Conservation (phyloP, 2,329 filamentous ascomycete species). For the Pleoardoris graminearum region DNA sequence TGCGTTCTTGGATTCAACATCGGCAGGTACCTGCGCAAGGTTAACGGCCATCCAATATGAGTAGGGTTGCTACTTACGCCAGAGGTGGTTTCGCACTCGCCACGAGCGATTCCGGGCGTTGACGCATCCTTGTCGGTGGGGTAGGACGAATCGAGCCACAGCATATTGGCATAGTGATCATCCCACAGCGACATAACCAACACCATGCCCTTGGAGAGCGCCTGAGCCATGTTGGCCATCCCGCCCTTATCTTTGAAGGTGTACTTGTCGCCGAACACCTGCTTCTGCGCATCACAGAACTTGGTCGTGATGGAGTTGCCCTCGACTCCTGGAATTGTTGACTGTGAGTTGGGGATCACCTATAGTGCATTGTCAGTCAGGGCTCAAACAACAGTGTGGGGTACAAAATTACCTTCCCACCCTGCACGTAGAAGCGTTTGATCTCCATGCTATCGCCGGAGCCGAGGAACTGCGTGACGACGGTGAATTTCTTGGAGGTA, state of each 20-base stretch:
- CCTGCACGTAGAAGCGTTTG: slow-evolving; percentile 44
- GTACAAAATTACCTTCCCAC: neutral
- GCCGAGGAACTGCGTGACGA: slow-evolving; percentile 53
- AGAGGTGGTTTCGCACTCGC: slow-evolving; percentile 10
- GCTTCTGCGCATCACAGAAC: slow-evolving; percentile 36
- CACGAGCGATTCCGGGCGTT: slow-evolving; percentile 29
- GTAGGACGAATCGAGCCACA: slow-evolving; percentile 71
- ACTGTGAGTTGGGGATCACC: slow-evolving; percentile 46
- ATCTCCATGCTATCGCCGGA: slow-evolving; percentile 50
- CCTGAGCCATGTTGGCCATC: slow-evolving; percentile 58
- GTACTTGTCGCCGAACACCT: slow-evolving; percentile 40
- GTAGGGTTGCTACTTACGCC: slow-evolving; percentile 7
- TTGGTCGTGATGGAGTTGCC: slow-evolving; percentile 30
- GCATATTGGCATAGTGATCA: slow-evolving; percentile 69
- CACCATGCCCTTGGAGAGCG: slow-evolving; percentile 62
- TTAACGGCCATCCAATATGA: neutral
- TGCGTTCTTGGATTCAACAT: slow-evolving; percentile 18
- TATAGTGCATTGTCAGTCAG: neutral
- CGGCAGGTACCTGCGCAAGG: slow-evolving; percentile 11
- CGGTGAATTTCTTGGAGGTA: slow-evolving; percentile 45
- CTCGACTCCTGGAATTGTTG: slow-evolving; percentile 42
- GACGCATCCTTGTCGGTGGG: slow-evolving; percentile 49
- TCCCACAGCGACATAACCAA: slow-evolving; percentile 66
- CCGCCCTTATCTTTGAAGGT: slow-evolving; percentile 62
- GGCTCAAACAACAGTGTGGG: too few species aligned